phyloP scores from a whole-genome alignment of 768 basidiomycete genomes.

The Mycena alexandri region DNA sequence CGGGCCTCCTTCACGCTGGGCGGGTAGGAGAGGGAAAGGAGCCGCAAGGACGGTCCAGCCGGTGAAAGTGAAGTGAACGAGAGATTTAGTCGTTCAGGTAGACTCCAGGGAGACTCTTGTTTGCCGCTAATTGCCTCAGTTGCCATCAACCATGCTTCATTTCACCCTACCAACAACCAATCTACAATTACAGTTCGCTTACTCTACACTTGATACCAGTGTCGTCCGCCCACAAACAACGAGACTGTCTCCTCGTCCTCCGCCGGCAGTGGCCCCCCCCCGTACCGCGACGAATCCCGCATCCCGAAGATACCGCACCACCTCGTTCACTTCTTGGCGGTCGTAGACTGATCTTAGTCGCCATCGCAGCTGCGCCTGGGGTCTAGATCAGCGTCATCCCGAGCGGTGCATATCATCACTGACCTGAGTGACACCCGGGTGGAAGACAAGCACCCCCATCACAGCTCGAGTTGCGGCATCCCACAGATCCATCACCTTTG shows the following conservation, averaged over 20 bases:
- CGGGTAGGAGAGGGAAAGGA: slow-evolving; percentile 17
- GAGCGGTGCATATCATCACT: slow-evolving; percentile 36
- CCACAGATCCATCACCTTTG: slow-evolving; percentile 73
- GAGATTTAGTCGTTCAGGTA: slow-evolving; percentile 30
- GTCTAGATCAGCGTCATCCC: slow-evolving; percentile 26
- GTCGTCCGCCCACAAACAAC: slow-evolving; percentile 68
- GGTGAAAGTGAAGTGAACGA: slow-evolving; percentile 37
- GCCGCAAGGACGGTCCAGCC: slow-evolving; percentile 43
- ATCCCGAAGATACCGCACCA: slow-evolving; percentile 65
- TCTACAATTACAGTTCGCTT: too few relatives aligned
- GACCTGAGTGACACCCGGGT: slow-evolving; percentile 83
- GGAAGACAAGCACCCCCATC: slow-evolving; percentile 72
- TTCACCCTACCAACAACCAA: slow-evolving; percentile 31
- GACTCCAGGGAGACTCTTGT: slow-evolving; percentile 2
- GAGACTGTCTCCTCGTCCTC: slow-evolving; percentile 70
- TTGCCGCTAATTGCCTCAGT: slow-evolving; percentile 29
- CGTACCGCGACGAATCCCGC: slow-evolving; percentile 61
- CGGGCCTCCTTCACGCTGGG: slow-evolving; percentile 22
- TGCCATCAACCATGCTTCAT: too few relatives aligned
- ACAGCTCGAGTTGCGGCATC: slow-evolving; percentile 78
- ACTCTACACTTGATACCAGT: slow-evolving; percentile 80
- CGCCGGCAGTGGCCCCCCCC: slow-evolving; percentile 48
- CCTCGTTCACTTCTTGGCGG: slow-evolving; percentile 77
- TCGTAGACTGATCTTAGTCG: slow-evolving; percentile 80
- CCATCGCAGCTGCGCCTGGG: slow-evolving; percentile 78